Percentiles rank a stretch among this genome's conserved stretches.
These are phyloP conservation scores for Bonnemaisonia californica DNA, from an alignment of 31 red algal species.

Conservation along the genomic window DNA sequence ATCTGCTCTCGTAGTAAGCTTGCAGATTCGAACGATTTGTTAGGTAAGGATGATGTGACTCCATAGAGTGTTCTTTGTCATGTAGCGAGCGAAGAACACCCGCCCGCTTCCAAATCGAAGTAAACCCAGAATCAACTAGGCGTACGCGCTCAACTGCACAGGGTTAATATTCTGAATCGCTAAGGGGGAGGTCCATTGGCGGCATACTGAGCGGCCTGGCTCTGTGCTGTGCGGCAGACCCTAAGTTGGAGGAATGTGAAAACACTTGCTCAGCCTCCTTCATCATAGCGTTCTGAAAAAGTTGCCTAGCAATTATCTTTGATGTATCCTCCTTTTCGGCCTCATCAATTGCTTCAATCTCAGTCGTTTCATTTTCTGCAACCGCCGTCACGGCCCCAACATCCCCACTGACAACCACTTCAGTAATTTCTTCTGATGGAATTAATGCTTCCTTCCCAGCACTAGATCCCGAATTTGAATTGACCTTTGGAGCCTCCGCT, in stretches of 20 bases:
- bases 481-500: background rate
- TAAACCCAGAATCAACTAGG: background rate
- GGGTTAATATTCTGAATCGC: constrained; percentile 33
- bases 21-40: too few relatives aligned
- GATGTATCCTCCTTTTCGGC: constrained; percentile 18
- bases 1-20: too few relatives aligned
- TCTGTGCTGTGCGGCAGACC: constrained; percentile 9
- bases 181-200: constrained; percentile 39
- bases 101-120: background rate
- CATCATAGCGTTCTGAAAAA: constrained; percentile 53
- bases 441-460: background rate
- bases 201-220: constrained; percentile 51
- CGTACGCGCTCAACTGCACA: constrained; percentile 12
- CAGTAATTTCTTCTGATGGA: background rate
- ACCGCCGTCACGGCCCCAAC: background rate
- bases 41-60: too few relatives aligned
- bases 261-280: constrained; percentile 35
- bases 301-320: constrained; percentile 24
- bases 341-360: background rate
- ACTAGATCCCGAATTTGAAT: background rate
- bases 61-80: too few relatives aligned
- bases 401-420: background rate
- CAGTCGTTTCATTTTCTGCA: constrained; percentile 1
- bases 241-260: background rate
- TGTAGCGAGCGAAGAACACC: too few relatives aligned